Evolutionary conservation across 192 early-diverging fungal species (phyloP).

Genomic region (Coemansia biformis): DNA sequence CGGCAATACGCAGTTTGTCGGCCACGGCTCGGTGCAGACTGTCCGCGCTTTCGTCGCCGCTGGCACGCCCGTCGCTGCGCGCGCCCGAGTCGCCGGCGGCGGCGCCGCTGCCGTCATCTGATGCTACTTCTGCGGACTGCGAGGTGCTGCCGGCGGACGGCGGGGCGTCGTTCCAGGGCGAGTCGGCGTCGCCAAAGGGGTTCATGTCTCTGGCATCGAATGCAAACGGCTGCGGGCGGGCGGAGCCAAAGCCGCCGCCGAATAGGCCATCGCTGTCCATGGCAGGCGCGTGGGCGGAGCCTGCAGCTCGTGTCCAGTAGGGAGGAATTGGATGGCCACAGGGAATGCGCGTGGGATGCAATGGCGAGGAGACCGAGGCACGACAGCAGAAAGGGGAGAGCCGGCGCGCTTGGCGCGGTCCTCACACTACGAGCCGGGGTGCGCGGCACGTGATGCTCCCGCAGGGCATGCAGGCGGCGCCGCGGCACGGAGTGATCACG

Average conservation of each 20-base stretch:
- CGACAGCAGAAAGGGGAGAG: too few species aligned
- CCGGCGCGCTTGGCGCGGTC: too few species aligned
- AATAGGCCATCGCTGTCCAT: constrained; percentile 42
- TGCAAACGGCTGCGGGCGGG: constrained; percentile 24
- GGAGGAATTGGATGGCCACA: too few species aligned
- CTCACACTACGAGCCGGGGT: too few species aligned
- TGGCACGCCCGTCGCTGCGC: neutral
- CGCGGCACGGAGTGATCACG: too few species aligned
- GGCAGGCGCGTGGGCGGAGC: neutral
- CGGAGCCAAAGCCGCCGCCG: constrained; percentile 32
- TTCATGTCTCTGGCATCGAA: constrained; percentile 46
- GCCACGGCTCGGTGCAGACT: constrained; percentile 7
- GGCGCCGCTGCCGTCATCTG: neutral
- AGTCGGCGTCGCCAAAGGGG: constrained; percentile 33
- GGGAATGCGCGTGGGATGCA: too few species aligned
- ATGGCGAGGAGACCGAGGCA: too few species aligned
- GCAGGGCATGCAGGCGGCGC: too few species aligned
- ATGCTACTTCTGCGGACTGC: too few species aligned
- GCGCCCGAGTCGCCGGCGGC: neutral
- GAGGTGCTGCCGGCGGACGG: neutral
- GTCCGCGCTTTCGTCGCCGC: constrained; percentile 4
- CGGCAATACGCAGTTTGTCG: constrained; percentile 7
- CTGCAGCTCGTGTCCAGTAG: too few species aligned
- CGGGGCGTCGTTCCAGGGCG: constrained; percentile 25
- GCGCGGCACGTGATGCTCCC: neutral